Base-by-base conservation (phyloP, 495 filamentous ascomycete genomes). In the Neurospora sp. region DNA sequence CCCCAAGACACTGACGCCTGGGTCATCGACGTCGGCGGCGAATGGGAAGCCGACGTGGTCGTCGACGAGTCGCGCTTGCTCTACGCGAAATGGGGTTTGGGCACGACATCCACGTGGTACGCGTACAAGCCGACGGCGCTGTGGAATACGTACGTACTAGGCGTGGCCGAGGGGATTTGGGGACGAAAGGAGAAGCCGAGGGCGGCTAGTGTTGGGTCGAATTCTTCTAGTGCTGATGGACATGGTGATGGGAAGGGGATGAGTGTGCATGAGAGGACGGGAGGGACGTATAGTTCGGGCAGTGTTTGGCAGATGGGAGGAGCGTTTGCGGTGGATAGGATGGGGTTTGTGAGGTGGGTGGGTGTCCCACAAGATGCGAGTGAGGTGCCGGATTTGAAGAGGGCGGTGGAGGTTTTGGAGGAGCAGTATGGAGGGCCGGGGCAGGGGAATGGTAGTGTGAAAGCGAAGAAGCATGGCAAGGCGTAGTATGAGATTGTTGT, bases 251-350 rank as follows among this genome's bases (percentile, higher is more conserved):
- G 53, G 27, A 17, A 65, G 4, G 53, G 27, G 27, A 65, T 65
- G 53, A 65, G 27, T 65, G 53, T 65, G 53, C 53, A 65, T 17
- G 53, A 65, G 53, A 65, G 53, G 53, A 65, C 53, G 53, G 53
- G 53, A 3, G 53, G 53, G 6, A 65, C 53, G 22, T 65, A 65
- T 14, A 31, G 27, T 17, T 65, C 53, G 7, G 53, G 53, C 73
- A 68, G 75, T 86, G 41, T 90, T 22, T 22, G 88, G 88, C 88
- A 90, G 81, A 87, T 79, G 37, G 76, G 82, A 48, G 89, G 88
- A 39, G 84, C 83, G 59, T 91, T 86, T 78, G 86, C 84, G 6
- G 78, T 90, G 14, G 86, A 89, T 76, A 73, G 75, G 38, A 75
- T 81, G 1, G 87, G 88, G 4, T 72, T 81, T 22, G 82, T 90